phyloP scores from a whole-genome alignment of 495 filamentous ascomycete species.

The Letharia lupina region DNA sequence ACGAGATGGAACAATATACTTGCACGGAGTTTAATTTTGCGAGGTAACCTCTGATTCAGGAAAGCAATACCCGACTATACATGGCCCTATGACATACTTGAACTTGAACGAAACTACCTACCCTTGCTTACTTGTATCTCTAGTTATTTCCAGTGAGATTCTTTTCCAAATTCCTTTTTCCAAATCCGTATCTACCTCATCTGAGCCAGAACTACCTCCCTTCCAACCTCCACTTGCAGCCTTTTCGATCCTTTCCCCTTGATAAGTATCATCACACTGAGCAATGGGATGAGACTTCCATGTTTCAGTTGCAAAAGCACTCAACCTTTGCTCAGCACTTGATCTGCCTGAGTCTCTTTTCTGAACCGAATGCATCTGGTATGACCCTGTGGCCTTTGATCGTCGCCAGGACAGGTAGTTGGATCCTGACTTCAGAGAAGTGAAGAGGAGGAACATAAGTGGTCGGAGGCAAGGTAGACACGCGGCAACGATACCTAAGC shows the following conservation, averaged over 20 bases:
- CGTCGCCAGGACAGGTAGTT: not conserved
- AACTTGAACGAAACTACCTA: not conserved
- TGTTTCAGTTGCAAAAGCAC: not conserved
- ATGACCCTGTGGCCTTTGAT: not conserved
- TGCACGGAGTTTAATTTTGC: not conserved
- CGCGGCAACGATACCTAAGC: conserved; percentile 5
- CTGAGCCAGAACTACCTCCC: not conserved
- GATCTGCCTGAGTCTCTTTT: not conserved
- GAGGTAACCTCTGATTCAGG: not conserved
- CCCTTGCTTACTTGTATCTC: not conserved
- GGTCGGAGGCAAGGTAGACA: conserved; percentile 1
- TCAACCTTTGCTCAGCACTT: not conserved
- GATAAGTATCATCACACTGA: not conserved
- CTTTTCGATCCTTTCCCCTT: not conserved
- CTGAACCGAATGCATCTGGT: conserved; percentile 4
- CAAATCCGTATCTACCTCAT: not conserved
- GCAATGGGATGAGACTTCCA: not conserved
- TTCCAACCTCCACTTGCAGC: not conserved
- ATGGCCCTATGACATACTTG: not conserved
- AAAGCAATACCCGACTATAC: not conserved
- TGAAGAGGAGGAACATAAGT: conserved; percentile 1
- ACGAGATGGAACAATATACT: not conserved
- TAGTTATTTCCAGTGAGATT: not conserved
- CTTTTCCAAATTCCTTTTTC: not conserved
- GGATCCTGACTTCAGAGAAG: not conserved